Evolutionary conservation across 345 rosid genomes (phyloP), one percentile per base, ranked within the genome.

Genomic region (Heritiera fomes): DNA sequence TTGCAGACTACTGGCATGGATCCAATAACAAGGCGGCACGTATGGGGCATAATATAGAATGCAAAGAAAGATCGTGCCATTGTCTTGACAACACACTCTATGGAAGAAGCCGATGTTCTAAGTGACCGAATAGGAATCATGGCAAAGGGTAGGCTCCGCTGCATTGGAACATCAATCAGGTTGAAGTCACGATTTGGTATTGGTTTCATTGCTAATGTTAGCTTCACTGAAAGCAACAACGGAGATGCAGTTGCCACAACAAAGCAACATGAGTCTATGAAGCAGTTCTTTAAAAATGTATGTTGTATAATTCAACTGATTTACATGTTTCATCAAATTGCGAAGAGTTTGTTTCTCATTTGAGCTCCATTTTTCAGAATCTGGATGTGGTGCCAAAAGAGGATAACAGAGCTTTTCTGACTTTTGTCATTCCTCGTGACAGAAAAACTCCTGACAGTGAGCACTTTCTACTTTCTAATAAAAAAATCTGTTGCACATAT

Each of bases 111-210:
- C 49, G 99, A 90, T 78, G 89, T 92, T 66, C 77, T 95, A 74
- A 88, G 99, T 84, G 99, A 95, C 82, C 93, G 94, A 43, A 93
- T 93, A 55, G 93, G 93, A 78, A 95, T 93, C 66, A 91, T 95
- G 99, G 97, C 98, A 71, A 93, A 93, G 91, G 99, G 98, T 59
- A 84, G 93, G 83, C 95, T 95, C 63, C 90, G 91, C 78, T 95
- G 99, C 86, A 82, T 91, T 62, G 97, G 98, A 82, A 93, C 92
- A 75, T 91, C 98, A 46, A 95, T 89, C 85, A 87, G 95, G 88
- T 86, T 95, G 85, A 93, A 95, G 73, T 95, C 99, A 8, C 88
- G 84, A 76, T 95, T 93, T 30, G 99, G 98, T 13, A 90, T 96
- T 40, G 99, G 98, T 83, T 93, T 95, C 80, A 71, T 95, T 72